These are phyloP conservation scores for Chaetomium olivaceum DNA, from an alignment of 2,329 filamentous ascomycete species.

Conservation along the genomic window DNA sequence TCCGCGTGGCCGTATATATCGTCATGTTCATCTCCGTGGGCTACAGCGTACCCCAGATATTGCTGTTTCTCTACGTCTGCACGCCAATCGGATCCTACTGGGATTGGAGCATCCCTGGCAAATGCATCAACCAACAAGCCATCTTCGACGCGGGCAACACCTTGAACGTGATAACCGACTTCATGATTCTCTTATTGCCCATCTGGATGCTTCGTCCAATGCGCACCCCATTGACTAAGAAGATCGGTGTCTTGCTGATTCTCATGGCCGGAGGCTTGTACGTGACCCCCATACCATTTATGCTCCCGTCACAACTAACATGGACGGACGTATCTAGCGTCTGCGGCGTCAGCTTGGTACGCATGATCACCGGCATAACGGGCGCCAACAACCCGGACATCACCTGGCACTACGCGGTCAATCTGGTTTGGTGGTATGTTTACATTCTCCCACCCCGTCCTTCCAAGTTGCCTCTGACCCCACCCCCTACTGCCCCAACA, in stretches of 20 bases:
- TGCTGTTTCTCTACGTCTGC: constrained; percentile 37
- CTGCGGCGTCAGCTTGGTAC: constrained; percentile 21
- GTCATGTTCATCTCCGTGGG: constrained; percentile 32
- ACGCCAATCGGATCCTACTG: constrained; percentile 34
- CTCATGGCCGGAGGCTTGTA: constrained; percentile 31
- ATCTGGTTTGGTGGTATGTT: constrained; percentile 26
- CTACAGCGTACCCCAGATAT: constrained; percentile 33
- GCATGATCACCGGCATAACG: constrained; percentile 13
- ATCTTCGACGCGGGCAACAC: constrained; percentile 46
- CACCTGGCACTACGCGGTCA: constrained; percentile 20
- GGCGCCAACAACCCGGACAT: constrained; percentile 14
- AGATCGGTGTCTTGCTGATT: constrained; percentile 22
- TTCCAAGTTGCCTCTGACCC: not conserved
- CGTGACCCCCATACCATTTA: not conserved
- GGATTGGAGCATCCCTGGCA: constrained; percentile 29
- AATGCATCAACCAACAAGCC: constrained; percentile 44
- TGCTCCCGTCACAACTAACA: not conserved
- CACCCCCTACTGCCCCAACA: not conserved
- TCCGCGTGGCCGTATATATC: constrained; percentile 33
- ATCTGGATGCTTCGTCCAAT: constrained; percentile 33
- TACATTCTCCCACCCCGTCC: not conserved
- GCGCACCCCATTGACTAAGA: constrained; percentile 17
- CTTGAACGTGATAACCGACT: constrained; percentile 46
- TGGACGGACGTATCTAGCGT: constrained; percentile 8
- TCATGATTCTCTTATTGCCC: constrained; percentile 45